Evolutionary conservation across 495 filamentous ascomycete genomes (phyloP), one percentile per base, ranked within the genome.

Genomic region (Talaromyces nanjingensis): DNA sequence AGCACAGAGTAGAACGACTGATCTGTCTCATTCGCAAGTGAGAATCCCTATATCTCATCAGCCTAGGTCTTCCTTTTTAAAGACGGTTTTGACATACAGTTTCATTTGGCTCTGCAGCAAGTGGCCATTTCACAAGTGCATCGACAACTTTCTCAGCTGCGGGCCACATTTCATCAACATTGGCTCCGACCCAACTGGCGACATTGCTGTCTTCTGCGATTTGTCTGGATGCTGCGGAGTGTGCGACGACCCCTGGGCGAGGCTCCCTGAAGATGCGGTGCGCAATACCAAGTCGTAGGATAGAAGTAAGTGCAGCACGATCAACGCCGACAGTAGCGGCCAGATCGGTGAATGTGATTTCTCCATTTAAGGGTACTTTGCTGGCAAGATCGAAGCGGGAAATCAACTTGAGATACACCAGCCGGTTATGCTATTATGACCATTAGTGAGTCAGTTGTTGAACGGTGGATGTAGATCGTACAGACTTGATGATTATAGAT

Each of bases 241-340:
- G 85, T 4, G 74, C 77, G 56, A 88, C 77, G 6, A 78, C 63
- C 2, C 78, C 80, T 0, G 78, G 79, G 18, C 62, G 61, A 4
- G 80, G 77, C 60, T 87, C 84, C 18, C 72, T 67, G 76, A 88
- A 88, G 63, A 87, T 79, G 16, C 74, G 74, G 62, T 83, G 79
- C 58, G 78, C 82, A 70, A 86, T 86, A 47, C 78, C 82, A 61
- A 83, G 74, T 5, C 83, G 83, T n/a, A 86, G 68, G 27, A 84
- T 63, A 25, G 84, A 79, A 34, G 77, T 73, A 16, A 85, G 71
- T 64, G 82, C 79, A 64, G 72, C 69, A 31, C 76, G 67, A 59
- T 80, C 74, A 11, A 84, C 66, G 0, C 72, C 63, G 0, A 75
- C 78, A 52, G 71, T 71, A 45, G 65, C 34, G 14, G 82, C 71